Evolutionary conservation across 345 rosid species (phyloP).

Genomic region (Salix purpurea): DNA sequence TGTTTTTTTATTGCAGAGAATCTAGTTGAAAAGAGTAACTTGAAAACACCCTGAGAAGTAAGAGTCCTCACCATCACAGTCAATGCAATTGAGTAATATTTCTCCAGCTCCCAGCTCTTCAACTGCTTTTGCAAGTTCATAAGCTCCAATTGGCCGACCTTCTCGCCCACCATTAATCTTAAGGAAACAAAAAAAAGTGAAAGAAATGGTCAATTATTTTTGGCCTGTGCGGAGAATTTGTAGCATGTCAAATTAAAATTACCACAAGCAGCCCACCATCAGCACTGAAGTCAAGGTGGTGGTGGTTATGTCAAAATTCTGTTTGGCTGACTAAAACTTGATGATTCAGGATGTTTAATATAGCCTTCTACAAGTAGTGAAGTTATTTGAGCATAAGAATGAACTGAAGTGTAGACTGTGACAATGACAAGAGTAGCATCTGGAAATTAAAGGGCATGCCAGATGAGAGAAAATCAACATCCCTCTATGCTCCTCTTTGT

Average conservation of each 20-base stretch:
- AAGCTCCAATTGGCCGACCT: constrained; percentile 94
- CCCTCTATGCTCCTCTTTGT: background rate
- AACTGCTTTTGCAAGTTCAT: constrained; percentile 93
- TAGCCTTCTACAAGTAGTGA: background rate
- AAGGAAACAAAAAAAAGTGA: background rate
- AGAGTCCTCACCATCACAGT: constrained; percentile 70
- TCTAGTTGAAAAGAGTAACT: no score
- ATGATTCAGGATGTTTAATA: background rate
- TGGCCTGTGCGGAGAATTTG: background rate
- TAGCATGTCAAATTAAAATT: background rate
- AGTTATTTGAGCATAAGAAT: background rate
- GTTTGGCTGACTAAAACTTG: background rate
- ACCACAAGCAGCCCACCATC: background rate
- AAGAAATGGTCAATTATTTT: background rate
- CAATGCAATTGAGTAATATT: constrained; percentile 88
- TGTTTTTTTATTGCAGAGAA: no score
- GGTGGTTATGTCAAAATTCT: background rate
- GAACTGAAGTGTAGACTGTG: background rate
- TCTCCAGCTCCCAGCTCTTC: constrained; percentile 98
- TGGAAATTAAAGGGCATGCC: background rate
- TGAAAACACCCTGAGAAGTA: background rate
- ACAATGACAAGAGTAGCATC: background rate
- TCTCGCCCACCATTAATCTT: constrained; percentile 97
- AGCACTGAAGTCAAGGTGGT: background rate
- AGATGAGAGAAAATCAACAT: background rate